These are phyloP conservation scores for Eucalyptus leucophloia DNA, from an alignment of 345 rosid genomes.

Conservation along the genomic window DNA sequence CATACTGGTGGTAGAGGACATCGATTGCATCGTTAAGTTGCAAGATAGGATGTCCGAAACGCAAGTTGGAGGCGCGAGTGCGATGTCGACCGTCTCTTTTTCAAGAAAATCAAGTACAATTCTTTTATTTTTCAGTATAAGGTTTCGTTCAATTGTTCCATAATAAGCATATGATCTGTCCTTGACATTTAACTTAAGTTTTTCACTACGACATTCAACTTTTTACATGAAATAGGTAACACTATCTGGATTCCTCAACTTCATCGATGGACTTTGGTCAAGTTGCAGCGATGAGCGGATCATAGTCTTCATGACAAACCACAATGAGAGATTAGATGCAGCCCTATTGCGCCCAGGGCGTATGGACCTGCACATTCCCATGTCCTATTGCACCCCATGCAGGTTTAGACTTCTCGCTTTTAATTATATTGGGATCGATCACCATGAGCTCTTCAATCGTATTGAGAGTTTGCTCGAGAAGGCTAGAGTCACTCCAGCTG, in stretches of 20 bases:
- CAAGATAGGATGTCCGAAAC: neutral
- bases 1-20: slow-evolving; percentile 6
- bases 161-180: neutral
- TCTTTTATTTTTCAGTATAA: too few relatives aligned
- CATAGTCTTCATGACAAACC: neutral
- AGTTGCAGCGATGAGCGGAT: neutral
- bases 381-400: slow-evolving; percentile 46
- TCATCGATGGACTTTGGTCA: neutral
- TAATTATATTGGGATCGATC: slow-evolving; percentile 16
- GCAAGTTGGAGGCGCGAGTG: neutral
- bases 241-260: neutral
- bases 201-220: neutral
- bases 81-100: neutral
- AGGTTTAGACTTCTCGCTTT: slow-evolving; percentile 44
- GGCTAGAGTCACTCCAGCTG: slow-evolving; percentile 29
- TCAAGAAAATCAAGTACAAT: too few relatives aligned
- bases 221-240: neutral
- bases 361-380: slow-evolving; percentile 76
- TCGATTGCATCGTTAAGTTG: neutral
- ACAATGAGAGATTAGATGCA: too few relatives aligned
- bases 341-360: neutral
- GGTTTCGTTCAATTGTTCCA: too few relatives aligned
- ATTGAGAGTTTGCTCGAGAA: slow-evolving; percentile 12
- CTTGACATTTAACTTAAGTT: neutral
- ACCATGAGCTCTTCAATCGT: slow-evolving; percentile 1